phyloP scores from a whole-genome alignment of 129 eudicot species.

The Cynara cardunculus region DNA sequence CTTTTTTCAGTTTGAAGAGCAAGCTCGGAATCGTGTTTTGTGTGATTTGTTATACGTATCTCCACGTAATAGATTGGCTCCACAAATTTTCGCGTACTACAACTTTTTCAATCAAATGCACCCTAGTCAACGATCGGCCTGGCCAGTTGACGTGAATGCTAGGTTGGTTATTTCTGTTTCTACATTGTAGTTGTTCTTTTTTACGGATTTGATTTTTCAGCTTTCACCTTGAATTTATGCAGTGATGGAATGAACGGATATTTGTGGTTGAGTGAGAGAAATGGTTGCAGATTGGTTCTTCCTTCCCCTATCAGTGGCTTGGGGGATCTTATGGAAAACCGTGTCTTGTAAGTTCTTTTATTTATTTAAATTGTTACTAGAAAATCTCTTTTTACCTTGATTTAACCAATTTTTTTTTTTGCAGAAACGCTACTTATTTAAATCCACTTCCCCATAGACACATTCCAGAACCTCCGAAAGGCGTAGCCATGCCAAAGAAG shows the following conservation, averaged over 20 bases:
- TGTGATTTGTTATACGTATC: constrained; percentile 70
- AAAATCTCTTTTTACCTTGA: background rate
- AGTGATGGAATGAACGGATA: constrained; percentile 95
- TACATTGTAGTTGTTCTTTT: background rate
- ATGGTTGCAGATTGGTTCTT: constrained; percentile 46
- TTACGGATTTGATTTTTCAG: background rate
- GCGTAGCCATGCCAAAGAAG: constrained; percentile 70
- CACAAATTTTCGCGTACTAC: constrained; percentile 53
- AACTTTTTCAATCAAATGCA: constrained; percentile 35
- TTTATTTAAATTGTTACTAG: background rate
- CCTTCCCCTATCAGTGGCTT: constrained; percentile 73
- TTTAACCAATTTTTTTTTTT: constrained; percentile 9
- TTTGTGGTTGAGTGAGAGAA: constrained; percentile 72
- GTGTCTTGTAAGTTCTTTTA: constrained; percentile 55
- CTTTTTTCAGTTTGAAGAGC: constrained; percentile 73
- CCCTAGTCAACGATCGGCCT: constrained; percentile 36
- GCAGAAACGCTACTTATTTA: constrained; percentile 74
- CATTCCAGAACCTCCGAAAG: constrained; percentile 67
- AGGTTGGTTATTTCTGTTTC: constrained; percentile 49
- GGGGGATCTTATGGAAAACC: constrained; percentile 54
- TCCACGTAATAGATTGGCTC: constrained; percentile 59
- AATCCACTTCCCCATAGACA: constrained; percentile 70
- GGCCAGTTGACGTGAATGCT: constrained; percentile 54
- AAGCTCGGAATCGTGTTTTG: constrained; percentile 67
- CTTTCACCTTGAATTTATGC: constrained; percentile 15